phyloP scores from a whole-genome alignment of 1,284 basidiomycete genomes.

The Tilletia horrida region DNA sequence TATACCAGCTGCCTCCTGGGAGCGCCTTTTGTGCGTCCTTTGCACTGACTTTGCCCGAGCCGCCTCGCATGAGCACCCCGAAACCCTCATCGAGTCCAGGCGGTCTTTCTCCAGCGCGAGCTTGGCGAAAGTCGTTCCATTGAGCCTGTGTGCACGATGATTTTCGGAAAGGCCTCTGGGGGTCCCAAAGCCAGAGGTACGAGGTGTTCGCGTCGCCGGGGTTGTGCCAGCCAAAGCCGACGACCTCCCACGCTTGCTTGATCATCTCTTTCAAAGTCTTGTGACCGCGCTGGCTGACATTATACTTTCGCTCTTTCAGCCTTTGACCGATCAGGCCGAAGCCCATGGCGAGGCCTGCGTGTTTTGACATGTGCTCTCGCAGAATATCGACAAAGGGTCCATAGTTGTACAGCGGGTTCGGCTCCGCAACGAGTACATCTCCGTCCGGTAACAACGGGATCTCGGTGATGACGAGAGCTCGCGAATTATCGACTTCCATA shows the following conservation, averaged over 20 bases:
- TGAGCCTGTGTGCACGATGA: neutral
- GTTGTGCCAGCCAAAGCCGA: neutral
- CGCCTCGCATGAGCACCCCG: neutral
- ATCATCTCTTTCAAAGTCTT: neutral
- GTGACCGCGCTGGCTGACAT: neutral
- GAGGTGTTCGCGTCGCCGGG: neutral
- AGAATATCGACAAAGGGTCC: neutral
- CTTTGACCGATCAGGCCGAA: neutral
- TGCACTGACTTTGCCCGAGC: neutral
- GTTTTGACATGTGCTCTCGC: neutral
- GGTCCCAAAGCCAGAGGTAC: conserved; percentile 9
- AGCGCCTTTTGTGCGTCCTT: neutral
- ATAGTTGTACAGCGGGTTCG: neutral
- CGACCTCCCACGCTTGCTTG: neutral
- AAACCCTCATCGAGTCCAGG: neutral
- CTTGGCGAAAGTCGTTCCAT: neutral
- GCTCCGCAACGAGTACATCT: neutral
- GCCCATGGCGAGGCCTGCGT: neutral
- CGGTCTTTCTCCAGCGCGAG: neutral
- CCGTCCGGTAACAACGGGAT: neutral
- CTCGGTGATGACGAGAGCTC: conserved; percentile 1
- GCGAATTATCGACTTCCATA: neutral
- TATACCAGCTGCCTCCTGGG: neutral
- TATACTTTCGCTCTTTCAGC: neutral
- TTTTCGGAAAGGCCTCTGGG: neutral